Evolutionary conservation across 441 rosid species (phyloP).

Genomic region (Cnidoscolus chayamansa): DNA sequence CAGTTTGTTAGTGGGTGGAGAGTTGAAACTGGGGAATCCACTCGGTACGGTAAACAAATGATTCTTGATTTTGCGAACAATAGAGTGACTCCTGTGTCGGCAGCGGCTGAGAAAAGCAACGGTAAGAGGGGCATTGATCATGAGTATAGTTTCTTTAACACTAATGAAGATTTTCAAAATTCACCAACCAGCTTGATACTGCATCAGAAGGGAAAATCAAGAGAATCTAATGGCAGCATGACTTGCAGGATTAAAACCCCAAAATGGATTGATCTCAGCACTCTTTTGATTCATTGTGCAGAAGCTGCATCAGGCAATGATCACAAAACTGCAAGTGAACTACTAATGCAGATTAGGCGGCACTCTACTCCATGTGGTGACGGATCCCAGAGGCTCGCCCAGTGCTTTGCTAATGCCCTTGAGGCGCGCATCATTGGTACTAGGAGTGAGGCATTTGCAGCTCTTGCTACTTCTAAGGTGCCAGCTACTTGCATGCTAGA

Average conservation of each 20-base stretch:
- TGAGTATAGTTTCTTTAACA: too few relatives aligned
- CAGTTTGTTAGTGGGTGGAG: slow-evolving; percentile 23
- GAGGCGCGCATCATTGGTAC: slow-evolving; percentile 63
- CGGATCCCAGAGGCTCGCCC: slow-evolving; percentile 69
- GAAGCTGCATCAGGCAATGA: slow-evolving; percentile 47
- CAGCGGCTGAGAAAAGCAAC: slow-evolving; percentile 10
- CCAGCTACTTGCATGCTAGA: too few relatives aligned
- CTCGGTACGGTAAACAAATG: slow-evolving; percentile 27
- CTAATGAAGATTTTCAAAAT: too few relatives aligned
- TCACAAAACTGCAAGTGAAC: slow-evolving; percentile 44
- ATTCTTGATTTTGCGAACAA: slow-evolving; percentile 26
- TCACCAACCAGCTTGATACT: neutral
- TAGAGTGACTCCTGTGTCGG: slow-evolving; percentile 28
- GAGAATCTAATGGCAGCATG: slow-evolving; percentile 23
- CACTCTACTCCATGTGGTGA: slow-evolving; percentile 61
- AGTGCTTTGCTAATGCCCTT: slow-evolving; percentile 60
- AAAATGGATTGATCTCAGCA: slow-evolving; percentile 38
- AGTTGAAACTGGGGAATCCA: slow-evolving; percentile 30
- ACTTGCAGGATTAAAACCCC: slow-evolving; percentile 30
- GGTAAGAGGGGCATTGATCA: neutral
- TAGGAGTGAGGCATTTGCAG: slow-evolving; percentile 34
- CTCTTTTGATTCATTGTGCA: slow-evolving; percentile 42
- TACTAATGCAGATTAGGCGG: slow-evolving; percentile 50
- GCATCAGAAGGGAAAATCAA: slow-evolving; percentile 19
- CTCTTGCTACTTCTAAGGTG: slow-evolving; percentile 25